A percentile compares a stretch with the other conserved stretches of the same genome.
Conservation (phyloP, 2,329 filamentous ascomycete species). For the Chalara sp. region DNA sequence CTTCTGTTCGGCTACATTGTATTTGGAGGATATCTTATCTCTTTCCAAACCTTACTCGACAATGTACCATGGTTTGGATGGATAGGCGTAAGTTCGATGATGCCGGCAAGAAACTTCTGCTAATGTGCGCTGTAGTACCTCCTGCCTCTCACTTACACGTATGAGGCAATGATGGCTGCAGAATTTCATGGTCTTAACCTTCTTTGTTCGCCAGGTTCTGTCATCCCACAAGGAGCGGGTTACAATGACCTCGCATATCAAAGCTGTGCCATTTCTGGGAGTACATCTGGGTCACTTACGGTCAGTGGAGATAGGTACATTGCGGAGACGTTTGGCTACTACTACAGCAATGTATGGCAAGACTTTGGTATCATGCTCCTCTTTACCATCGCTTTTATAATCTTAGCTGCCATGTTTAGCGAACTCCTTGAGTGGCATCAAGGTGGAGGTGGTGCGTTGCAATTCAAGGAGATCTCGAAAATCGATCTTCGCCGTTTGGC, state of each 20-base stretch:
- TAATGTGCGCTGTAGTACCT: background rate
- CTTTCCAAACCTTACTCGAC: conserved; percentile 54
- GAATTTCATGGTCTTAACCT: conserved; percentile 76
- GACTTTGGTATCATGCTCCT: conserved; percentile 66
- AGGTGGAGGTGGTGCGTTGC: conserved; percentile 72
- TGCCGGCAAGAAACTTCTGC: too few relatives aligned
- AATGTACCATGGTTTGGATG: conserved; percentile 84
- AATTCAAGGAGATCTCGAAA: conserved; percentile 39
- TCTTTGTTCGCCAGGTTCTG: conserved; percentile 42
- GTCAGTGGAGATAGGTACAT: conserved; percentile 57
- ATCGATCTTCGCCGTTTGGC: too few relatives aligned
- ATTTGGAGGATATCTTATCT: conserved; percentile 35
- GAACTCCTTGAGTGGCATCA: conserved; percentile 62
- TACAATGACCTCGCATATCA: conserved; percentile 32
- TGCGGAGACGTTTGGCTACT: conserved; percentile 49
- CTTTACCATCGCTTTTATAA: conserved; percentile 57
- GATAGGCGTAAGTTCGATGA: conserved; percentile 24
- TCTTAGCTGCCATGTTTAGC: conserved; percentile 55
- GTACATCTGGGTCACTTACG: conserved; percentile 41
- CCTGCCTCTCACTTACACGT: conserved; percentile 59
- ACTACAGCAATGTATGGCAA: conserved; percentile 30
- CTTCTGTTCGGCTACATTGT: conserved; percentile 30
- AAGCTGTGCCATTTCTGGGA: conserved; percentile 53
- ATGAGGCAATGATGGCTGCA: conserved; percentile 76
- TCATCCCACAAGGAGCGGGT: conserved; percentile 30